Evolutionary conservation across 306 rosid genomes (phyloP).

Genomic region (Prinsepia uniflora): DNA sequence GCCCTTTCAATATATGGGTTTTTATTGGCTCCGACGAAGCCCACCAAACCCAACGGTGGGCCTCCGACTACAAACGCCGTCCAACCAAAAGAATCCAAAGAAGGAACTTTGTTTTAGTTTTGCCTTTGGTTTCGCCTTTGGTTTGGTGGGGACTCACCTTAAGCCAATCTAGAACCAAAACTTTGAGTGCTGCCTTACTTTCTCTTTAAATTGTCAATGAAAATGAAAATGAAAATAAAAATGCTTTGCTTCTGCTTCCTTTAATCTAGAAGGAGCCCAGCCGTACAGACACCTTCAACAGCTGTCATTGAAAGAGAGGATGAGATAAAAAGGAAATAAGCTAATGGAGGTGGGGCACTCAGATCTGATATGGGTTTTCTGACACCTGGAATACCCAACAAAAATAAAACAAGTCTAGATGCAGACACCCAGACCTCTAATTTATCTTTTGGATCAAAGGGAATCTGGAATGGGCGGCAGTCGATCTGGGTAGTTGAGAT

Average conservation of each 20-base stretch:
- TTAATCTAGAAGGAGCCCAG: constrained; percentile 28
- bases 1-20: constrained; percentile 40
- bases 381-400: constrained; percentile 50
- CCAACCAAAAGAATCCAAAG: neutral
- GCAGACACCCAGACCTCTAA: constrained; percentile 45
- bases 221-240: neutral
- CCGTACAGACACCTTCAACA: constrained; percentile 44
- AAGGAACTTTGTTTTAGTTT: constrained; percentile 14
- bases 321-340: neutral
- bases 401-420: constrained; percentile 42
- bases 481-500: constrained; percentile 44
- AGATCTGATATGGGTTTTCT: constrained; percentile 41
- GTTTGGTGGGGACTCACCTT: constrained; percentile 34
- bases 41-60: constrained; percentile 85
- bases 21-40: constrained; percentile 48
- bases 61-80: constrained; percentile 45
- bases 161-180: constrained; percentile 26
- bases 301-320: constrained; percentile 39
- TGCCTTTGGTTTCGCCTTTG: no score
- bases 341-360: constrained; percentile 47
- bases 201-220: neutral
- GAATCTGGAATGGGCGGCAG: constrained; percentile 14
- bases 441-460: constrained; percentile 18
- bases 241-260: constrained; percentile 9
- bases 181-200: neutral